Evolutionary conservation across 2,329 filamentous ascomycete genomes (phyloP).

Genomic region (Capronia americana): DNA sequence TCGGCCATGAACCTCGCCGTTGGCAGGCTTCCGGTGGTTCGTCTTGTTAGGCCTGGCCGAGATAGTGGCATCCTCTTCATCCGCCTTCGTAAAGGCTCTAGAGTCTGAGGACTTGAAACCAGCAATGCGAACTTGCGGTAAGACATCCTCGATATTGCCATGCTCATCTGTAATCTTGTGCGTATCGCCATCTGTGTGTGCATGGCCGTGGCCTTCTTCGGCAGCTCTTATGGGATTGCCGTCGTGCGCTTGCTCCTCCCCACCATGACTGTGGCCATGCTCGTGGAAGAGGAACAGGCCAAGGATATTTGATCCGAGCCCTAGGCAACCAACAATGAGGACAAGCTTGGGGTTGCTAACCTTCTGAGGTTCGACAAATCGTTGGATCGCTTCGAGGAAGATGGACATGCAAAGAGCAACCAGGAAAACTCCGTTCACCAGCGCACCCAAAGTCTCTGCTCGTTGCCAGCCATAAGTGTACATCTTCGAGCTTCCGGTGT

Average conservation of each 20-base stretch:
- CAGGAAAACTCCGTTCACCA: constrained; percentile 97
- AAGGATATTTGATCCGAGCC: constrained; percentile 84
- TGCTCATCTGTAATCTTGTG: constrained; percentile 59
- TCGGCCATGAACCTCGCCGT: constrained; percentile 47
- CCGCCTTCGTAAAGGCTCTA: constrained; percentile 38
- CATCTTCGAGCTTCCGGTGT: constrained; percentile 82
- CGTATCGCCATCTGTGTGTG: constrained; percentile 43
- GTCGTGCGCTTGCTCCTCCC: constrained; percentile 57
- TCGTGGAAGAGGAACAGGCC: constrained; percentile 92
- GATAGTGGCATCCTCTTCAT: constrained; percentile 42
- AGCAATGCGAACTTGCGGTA: constrained; percentile 67
- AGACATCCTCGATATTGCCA: constrained; percentile 66
- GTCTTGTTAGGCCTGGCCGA: constrained; percentile 41
- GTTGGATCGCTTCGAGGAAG: constrained; percentile 90
- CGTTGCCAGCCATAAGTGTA: constrained; percentile 99
- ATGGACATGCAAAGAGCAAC: constrained; percentile 96
- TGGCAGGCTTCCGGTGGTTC: constrained; percentile 41
- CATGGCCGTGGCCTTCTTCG: constrained; percentile 61
- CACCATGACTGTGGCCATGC: constrained; percentile 80
- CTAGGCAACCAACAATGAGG: constrained; percentile 84
- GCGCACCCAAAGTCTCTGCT: constrained; percentile 92
- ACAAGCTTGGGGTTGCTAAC: constrained; percentile 86
- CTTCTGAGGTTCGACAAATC: constrained; percentile 87
- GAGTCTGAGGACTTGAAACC: constrained; percentile 46
- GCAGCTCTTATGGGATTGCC: constrained; percentile 53